These are phyloP conservation scores for Porodaedalea pini DNA, from an alignment of 1,284 basidiomycete genomes.

Conservation along the genomic window DNA sequence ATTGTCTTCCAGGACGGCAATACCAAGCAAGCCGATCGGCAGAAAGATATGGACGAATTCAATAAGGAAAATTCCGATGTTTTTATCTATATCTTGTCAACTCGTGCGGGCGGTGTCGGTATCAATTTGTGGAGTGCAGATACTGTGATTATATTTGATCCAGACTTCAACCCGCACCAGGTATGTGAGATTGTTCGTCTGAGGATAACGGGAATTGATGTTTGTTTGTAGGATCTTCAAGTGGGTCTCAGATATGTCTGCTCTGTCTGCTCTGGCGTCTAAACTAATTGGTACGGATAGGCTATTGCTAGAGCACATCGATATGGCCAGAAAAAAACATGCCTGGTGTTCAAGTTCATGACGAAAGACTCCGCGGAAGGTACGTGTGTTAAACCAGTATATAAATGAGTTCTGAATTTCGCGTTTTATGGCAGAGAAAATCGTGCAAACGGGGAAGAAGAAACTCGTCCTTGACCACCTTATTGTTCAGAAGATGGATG, in stretches of 20 bases:
- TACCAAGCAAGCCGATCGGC: constrained; percentile 82
- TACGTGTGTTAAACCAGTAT: constrained; percentile 27
- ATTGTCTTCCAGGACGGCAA: constrained; percentile 71
- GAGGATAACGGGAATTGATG: constrained; percentile 3
- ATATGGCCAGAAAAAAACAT: constrained; percentile 77
- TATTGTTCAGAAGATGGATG: constrained; percentile 90
- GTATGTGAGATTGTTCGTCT: constrained; percentile 33
- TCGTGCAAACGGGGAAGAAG: constrained; percentile 85
- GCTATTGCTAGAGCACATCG: constrained; percentile 89
- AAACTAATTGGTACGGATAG: constrained; percentile 37
- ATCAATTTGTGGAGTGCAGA: constrained; percentile 90
- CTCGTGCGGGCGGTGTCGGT: constrained; percentile 93
- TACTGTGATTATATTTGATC: constrained; percentile 89
- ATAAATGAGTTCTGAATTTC: constrained; percentile 14
- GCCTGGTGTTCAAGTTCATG: constrained; percentile 90
- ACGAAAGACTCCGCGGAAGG: constrained; percentile 87
- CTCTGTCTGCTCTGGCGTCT: not conserved
- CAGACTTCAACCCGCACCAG: constrained; percentile 94
- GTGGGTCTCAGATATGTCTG: constrained; percentile 36
- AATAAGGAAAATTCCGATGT: constrained; percentile 83
- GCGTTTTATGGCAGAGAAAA: constrained; percentile 57
- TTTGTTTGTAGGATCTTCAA: constrained; percentile 57
- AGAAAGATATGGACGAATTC: constrained; percentile 93
- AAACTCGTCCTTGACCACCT: constrained; percentile 89
- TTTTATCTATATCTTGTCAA: constrained; percentile 90